phyloP scores from a whole-genome alignment of 1,284 basidiomycete genomes.

The Bondarzewia mesenterica region DNA sequence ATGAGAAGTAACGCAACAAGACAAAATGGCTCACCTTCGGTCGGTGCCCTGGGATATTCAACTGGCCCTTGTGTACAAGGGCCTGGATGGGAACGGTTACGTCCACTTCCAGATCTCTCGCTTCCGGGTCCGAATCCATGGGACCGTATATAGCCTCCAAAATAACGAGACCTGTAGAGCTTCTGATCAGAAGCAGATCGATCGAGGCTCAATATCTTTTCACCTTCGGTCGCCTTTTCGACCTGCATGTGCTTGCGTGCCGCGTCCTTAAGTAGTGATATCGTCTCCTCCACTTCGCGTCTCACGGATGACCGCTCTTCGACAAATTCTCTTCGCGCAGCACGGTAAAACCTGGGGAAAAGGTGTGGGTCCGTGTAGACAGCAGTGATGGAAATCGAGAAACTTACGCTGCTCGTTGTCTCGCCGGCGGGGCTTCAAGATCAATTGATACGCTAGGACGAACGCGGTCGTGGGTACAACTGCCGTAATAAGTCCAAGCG shows the following conservation, averaged over 20 bases:
- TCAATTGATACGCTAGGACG: slow-evolving; percentile 25
- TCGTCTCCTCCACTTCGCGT: slow-evolving; percentile 48
- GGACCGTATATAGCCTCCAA: slow-evolving; percentile 65
- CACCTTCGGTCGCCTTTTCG: slow-evolving; percentile 26
- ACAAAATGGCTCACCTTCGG: slow-evolving; percentile 38
- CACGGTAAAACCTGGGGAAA: slow-evolving; percentile 37
- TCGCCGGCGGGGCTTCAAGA: slow-evolving; percentile 24
- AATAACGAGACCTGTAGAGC: slow-evolving; percentile 64
- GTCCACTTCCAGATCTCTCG: slow-evolving; percentile 54
- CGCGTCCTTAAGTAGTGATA: slow-evolving; percentile 33
- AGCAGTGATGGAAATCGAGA: background rate
- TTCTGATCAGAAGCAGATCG: background rate
- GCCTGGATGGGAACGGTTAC: slow-evolving; percentile 80
- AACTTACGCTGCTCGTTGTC: slow-evolving; percentile 23
- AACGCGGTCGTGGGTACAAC: slow-evolving; percentile 25
- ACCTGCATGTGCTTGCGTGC: slow-evolving; percentile 36
- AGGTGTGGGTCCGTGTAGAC: background rate
- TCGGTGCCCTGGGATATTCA: slow-evolving; percentile 72
- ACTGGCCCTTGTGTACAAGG: slow-evolving; percentile 69
- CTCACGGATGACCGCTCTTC: slow-evolving; percentile 53
- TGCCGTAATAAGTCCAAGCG: slow-evolving; percentile 23
- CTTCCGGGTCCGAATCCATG: slow-evolving; percentile 40
- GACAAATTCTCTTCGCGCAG: slow-evolving; percentile 38
- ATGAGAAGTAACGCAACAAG: slow-evolving; percentile 4
- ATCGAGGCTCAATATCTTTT: background rate